Base-by-base conservation (phyloP, 2,329 filamentous ascomycete species). In the Ophiostoma sp. region DNA sequence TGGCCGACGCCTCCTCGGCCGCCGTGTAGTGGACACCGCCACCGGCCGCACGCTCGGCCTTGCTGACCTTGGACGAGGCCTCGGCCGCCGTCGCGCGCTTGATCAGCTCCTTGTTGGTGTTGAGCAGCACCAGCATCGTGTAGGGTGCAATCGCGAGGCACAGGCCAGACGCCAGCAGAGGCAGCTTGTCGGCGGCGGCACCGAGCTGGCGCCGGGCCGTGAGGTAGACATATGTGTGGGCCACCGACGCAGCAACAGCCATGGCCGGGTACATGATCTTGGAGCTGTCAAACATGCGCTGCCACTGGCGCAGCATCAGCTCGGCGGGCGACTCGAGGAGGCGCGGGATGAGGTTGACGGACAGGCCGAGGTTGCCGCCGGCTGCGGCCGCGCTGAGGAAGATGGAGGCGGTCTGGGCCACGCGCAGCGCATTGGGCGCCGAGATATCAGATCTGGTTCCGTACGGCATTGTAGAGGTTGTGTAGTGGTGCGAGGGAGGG, bases 291-390 rank as follows among this genome's bases (percentile, higher is more conserved):
- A 79, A 84, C 71, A 81, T 76, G 57, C 76, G 79, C 71, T 77
- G 74, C 85, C 85, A 89, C 77, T 89, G 86, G 54, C 79, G 80
- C 41, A 85, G 83, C 72, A 87, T 82, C 13, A 87, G 77, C 1
- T 82, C 82, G 0, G 83, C 81, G 1, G 87, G 87, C 0, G 85
- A 83, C 71, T 84, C 80, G 71, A 89, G 81, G 10, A 88, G 77
- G 57, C 83, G 81, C 1, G 86, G 86, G 1, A 85, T 75, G n/a
- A 79, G 72, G 71, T 81, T 78, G 75, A 79, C 74, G 6, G 83
- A 86, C 69, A 82, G 71, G 62, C 77, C 74, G 65, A 81, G 73
- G 67, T 75, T 77, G 71, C 76, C 74, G 67, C 81, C 82, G 8
- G 78, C 75, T 3, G 83, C 75, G 69, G 82, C 80, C 31, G 83